Evolutionary conservation across 2,329 filamentous ascomycete genomes (phyloP).

Genomic region (Decorospora gaudefroyi): DNA sequence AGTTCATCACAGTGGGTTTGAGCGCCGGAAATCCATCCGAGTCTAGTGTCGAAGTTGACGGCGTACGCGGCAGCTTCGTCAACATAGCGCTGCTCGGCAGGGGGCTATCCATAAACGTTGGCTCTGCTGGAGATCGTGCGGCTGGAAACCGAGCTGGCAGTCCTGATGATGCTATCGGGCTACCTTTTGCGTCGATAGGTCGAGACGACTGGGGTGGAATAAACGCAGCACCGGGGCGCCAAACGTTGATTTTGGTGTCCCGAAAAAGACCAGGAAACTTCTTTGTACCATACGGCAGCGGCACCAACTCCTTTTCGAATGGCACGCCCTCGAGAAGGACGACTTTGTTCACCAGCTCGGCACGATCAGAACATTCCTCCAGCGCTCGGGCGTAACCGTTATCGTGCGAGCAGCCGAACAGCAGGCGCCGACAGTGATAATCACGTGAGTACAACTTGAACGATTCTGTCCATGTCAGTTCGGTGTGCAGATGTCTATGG

Average conservation of each 20-base stretch:
- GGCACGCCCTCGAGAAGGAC: constrained; percentile 62
- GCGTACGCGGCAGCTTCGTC: constrained; percentile 28
- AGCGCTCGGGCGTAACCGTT: constrained; percentile 59
- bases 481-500: too few relatives aligned
- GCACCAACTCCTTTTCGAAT: constrained; percentile 59
- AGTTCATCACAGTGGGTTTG: constrained; percentile 27
- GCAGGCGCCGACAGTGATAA: constrained; percentile 63
- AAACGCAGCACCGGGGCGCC: constrained; percentile 6
- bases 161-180: constrained; percentile 25
- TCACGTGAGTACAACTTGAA: constrained; percentile 62
- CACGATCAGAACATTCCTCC: constrained; percentile 55
- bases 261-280: constrained; percentile 61
- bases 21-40: constrained; percentile 22
- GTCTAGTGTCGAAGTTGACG: constrained; percentile 38
- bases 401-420: constrained; percentile 64
- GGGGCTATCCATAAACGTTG: constrained; percentile 27
- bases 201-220: constrained; percentile 3
- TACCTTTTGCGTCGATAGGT: constrained; percentile 2
- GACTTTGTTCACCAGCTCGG: constrained; percentile 54
- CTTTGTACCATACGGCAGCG: constrained; percentile 56
- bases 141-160: constrained; percentile 37
- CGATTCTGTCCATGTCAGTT: constrained; percentile 49
- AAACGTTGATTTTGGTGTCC: constrained; percentile 52
- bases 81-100: constrained; percentile 13
- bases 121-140: constrained; percentile 28